Evolutionary conservation across 768 basidiomycete genomes (phyloP), one percentile per base, ranked within the genome.

Genomic region (Thelephora aurantiotincta): DNA sequence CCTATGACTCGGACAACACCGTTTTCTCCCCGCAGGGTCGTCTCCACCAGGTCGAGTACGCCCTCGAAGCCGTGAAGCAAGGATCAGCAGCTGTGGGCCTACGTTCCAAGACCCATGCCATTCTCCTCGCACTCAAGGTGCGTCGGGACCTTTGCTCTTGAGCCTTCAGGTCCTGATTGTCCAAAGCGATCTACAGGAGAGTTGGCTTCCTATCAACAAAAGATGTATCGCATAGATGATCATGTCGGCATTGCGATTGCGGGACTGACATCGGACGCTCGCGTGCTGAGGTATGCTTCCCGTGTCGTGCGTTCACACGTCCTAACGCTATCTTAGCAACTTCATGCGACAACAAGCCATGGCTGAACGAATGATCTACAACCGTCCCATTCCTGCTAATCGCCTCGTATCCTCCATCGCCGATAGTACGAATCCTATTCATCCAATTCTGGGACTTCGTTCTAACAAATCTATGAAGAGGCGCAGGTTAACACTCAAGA

Each of bases 311-410:
- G n/a, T 35, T 11, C 18, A 20, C 22, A 38, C n/a, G 12, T 30
- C 35, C 37, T 35, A 23, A 13, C 19, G 20, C 37, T 42, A 37
- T n/a, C 30, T 2, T 57, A 97, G 94, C 63, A 98, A 99, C 69
- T 97, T 94, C 63, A 98, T 99, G 96, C 78, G 96, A 35, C 96
- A 98, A 63, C 90, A 98, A 68, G 94, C 96, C 44, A 91, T 98
- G 83, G 78, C 78, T 30, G 88, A 85, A 11, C 80, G 82, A 54
- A 97, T 99, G 94, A 68, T 87, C 44, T 96, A 92, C 71, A 94
- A 88, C 66, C 80, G 96, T 37, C 88, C 92, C 18, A 78, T 96
- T 44, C 96, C 96, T 46, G 88, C 98, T 0, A 90, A 88, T 60
- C 77, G 94, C 47, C 80, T 97, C 30, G 96, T 98, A 5, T 82